phyloP scores from a whole-genome alignment of 768 basidiomycete species.

The Coprinopsis marcescibilis region DNA sequence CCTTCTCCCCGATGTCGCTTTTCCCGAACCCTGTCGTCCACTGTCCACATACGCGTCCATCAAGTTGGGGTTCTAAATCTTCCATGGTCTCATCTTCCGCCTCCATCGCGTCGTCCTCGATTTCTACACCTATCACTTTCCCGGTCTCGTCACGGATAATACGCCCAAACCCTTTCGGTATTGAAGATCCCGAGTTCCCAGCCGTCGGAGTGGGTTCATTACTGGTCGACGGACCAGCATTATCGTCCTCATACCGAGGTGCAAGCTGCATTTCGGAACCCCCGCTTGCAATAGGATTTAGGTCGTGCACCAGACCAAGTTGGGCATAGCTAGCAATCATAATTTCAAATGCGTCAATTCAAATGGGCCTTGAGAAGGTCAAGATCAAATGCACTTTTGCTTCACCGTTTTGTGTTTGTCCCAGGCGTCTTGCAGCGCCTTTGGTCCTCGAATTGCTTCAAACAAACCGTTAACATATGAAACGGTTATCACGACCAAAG shows the following conservation, averaged over 20 bases:
- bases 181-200: conserved; percentile 15
- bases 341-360: conserved; percentile 1
- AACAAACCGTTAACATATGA: not conserved
- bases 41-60: conserved; percentile 24
- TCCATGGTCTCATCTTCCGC: conserved; percentile 35
- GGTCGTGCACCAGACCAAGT: conserved; percentile 64
- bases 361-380: not conserved
- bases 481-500: not conserved
- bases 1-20: conserved; percentile 14
- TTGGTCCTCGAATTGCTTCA: conserved; percentile 75
- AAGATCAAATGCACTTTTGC: conserved; percentile 68
- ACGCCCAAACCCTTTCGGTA: conserved; percentile 68
- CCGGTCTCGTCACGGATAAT: conserved; percentile 80
- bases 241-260: conserved; percentile 6
- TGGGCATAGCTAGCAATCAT: conserved; percentile 57
- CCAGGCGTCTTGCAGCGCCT: conserved; percentile 80
- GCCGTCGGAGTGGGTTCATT: conserved; percentile 11
- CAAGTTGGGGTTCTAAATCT: conserved; percentile 30
- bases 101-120: conserved; percentile 42
- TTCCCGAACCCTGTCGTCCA: conserved; percentile 36
- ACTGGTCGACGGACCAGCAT: not conserved
- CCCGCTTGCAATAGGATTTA: conserved; percentile 65
- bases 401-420: conserved; percentile 80
- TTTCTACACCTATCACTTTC: conserved; percentile 63
- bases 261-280: conserved; percentile 49